Evolutionary conservation across 208 protist species (phyloP).

Genomic region (Trypanosoma grayi): DNA sequence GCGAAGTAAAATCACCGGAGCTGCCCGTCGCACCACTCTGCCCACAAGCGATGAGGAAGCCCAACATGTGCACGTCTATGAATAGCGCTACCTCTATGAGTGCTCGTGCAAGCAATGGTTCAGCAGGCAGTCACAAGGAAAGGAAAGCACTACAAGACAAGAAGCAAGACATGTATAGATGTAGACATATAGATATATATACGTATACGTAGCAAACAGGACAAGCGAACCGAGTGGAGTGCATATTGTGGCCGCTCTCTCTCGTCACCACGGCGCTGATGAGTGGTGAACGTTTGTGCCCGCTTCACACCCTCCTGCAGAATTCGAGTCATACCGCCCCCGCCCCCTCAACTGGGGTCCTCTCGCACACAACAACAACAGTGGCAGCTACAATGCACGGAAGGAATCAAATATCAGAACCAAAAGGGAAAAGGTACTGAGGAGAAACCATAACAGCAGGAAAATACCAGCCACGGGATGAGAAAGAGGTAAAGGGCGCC

Average conservation of each 20-base stretch:
- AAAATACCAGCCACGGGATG: background rate
- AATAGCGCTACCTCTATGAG: no score
- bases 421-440: background rate
- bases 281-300: no score
- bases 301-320: no score
- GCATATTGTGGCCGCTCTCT: no score
- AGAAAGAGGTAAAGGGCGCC: background rate
- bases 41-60: conserved; percentile 9
- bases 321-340: no score
- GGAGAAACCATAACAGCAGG: background rate
- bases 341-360: background rate
- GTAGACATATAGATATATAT: background rate
- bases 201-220: no score
- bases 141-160: background rate
- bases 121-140: conserved; percentile 4
- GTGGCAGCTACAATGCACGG: background rate
- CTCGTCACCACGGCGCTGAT: no score
- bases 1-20: background rate
- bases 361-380: background rate
- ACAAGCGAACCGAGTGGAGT: no score
- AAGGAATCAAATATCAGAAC: background rate
- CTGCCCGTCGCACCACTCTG: background rate
- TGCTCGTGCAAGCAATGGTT: background rate
- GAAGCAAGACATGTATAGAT: background rate
- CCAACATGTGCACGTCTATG: no score